phyloP scores from a whole-genome alignment of 106 monocot species.

The Apostasia shenzhenica region DNA sequence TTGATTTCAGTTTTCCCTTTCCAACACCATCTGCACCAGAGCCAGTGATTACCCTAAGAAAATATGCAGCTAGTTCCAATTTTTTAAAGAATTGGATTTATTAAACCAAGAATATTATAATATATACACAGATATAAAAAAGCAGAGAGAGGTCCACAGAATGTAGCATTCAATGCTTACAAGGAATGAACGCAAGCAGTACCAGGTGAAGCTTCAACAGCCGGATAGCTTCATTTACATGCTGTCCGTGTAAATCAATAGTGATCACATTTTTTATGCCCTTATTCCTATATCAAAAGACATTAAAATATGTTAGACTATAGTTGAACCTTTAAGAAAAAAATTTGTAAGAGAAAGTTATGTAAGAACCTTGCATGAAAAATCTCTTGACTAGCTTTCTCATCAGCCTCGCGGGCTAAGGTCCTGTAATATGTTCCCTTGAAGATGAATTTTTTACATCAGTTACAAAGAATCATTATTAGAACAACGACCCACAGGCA shows the following conservation, averaged over 20 bases:
- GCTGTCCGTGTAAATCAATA: slow-evolving; percentile 94
- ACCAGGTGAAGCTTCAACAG: slow-evolving; percentile 85
- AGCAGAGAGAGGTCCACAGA: not conserved
- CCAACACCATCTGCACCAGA: slow-evolving; percentile 62
- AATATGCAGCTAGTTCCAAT: slow-evolving; percentile 45
- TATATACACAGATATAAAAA: not conserved
- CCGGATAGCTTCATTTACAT: slow-evolving; percentile 74
- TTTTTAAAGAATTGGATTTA: slow-evolving; percentile 9
- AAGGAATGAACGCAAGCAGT: slow-evolving; percentile 63
- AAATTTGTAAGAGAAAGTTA: not conserved
- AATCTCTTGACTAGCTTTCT: slow-evolving; percentile 76
- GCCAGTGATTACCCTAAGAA: slow-evolving; percentile 95
- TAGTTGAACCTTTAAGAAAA: not conserved
- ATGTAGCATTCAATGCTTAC: slow-evolving; percentile 30
- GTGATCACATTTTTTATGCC: slow-evolving; percentile 62
- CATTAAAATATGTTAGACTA: not conserved
- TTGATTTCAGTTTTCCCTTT: slow-evolving; percentile 62
- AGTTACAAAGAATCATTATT: not conserved
- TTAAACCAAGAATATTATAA: not conserved
- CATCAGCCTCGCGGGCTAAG: slow-evolving; percentile 70
- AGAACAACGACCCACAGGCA: not conserved
- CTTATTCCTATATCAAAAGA: slow-evolving; percentile 60
- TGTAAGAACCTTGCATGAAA: slow-evolving; percentile 64
- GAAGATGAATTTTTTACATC: not conserved
- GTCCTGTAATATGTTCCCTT: slow-evolving; percentile 58